phyloP scores from a whole-genome alignment of 306 rosid species.

The Cotoneaster glaucophyllus region DNA sequence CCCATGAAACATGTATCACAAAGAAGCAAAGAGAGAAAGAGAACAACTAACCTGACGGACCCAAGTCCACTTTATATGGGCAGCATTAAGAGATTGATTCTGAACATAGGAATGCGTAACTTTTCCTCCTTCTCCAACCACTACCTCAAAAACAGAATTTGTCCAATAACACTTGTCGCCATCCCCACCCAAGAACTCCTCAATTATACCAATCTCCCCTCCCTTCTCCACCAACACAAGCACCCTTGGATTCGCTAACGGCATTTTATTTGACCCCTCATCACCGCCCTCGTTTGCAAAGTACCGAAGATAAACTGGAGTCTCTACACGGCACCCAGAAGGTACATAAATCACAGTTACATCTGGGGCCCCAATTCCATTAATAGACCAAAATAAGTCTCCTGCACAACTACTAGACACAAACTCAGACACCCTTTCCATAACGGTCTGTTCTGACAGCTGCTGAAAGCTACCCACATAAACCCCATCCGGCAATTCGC shows the following conservation, averaged over 20 bases:
- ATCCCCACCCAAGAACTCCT: conserved; percentile 50
- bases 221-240: conserved; percentile 76
- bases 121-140: conserved; percentile 65
- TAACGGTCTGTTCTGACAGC: conserved; percentile 24
- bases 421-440: conserved; percentile 40
- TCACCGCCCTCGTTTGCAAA: conserved; percentile 32
- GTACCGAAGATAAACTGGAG: conserved; percentile 56
- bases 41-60: conserved; percentile 57
- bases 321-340: conserved; percentile 44
- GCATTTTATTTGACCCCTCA: too few relatives aligned
- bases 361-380: conserved; percentile 88
- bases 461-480: conserved; percentile 54
- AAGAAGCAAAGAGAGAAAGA: neutral
- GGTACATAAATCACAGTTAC: conserved; percentile 75
- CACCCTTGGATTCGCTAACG: too few relatives aligned
- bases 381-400: conserved; percentile 90
- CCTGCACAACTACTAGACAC: conserved; percentile 21
- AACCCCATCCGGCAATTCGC: conserved; percentile 47
- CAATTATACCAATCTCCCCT: conserved; percentile 59
- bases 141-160: conserved; percentile 68
- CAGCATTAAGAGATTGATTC: conserved; percentile 62
- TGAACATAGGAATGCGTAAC: conserved; percentile 85
- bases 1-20: neutral
- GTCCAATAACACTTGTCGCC: conserved; percentile 55
- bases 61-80: conserved; percentile 89